These are phyloP conservation scores for Trichophaea hybrida DNA, from an alignment of 2,329 filamentous ascomycete species.

Conservation along the genomic window DNA sequence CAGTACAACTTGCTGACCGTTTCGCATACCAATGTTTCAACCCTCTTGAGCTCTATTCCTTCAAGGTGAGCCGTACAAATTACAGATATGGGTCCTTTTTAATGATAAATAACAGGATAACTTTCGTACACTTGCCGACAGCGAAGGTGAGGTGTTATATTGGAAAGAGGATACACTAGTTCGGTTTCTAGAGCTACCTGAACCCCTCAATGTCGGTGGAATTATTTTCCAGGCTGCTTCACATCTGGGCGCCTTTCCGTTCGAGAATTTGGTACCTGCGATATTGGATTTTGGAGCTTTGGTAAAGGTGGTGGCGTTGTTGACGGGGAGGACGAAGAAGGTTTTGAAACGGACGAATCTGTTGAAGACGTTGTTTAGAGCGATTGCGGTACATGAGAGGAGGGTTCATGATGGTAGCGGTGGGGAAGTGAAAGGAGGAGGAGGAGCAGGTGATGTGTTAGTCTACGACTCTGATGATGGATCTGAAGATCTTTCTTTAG, in stretches of 20 bases:
- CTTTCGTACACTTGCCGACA: conserved; percentile 55
- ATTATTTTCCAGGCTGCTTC: conserved; percentile 59
- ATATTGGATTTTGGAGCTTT: conserved; percentile 55
- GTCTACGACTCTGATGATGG: conserved; percentile 31
- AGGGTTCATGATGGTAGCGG: conserved; percentile 27
- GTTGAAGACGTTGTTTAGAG: conserved; percentile 53
- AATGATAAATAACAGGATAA: conserved; percentile 37
- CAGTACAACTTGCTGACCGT: conserved; percentile 22
- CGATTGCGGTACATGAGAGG: conserved; percentile 56
- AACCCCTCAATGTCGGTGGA: conserved; percentile 50
- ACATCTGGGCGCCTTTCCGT: conserved; percentile 59
- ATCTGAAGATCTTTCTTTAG: conserved; percentile 48
- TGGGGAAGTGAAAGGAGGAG: neutral
- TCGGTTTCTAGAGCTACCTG: conserved; percentile 59
- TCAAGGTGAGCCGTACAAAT: conserved; percentile 35
- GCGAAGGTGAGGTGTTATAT: conserved; percentile 40
- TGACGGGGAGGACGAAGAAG: conserved; percentile 54
- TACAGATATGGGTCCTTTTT: neutral
- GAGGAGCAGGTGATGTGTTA: conserved; percentile 9
- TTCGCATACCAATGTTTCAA: conserved; percentile 60
- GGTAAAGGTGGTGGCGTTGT: conserved; percentile 56
- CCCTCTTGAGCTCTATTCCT: conserved; percentile 55
- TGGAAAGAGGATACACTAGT: conserved; percentile 57
- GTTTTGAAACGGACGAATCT: conserved; percentile 42
- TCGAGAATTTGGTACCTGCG: conserved; percentile 53